Base-by-base conservation (phyloP, 495 filamentous ascomycete species). In the Chaetomium tenue region DNA sequence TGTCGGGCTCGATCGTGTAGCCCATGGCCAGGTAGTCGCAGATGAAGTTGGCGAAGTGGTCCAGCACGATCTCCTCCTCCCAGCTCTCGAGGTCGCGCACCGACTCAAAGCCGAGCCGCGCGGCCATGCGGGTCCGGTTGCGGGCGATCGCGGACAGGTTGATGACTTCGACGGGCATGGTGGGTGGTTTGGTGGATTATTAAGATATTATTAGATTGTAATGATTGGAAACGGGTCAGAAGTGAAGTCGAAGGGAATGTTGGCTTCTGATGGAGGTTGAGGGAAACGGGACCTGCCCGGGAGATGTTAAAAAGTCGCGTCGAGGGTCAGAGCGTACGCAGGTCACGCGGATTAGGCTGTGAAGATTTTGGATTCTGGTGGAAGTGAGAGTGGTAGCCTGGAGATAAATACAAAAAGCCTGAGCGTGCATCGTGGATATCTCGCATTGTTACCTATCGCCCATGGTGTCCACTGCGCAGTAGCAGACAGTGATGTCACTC, bases 1-100 rank as follows among this genome's bases (percentile, higher is more conserved):
- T 44, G 33, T 54, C 56, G 18, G 58, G 57, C 23, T 28, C 50
- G 26, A 65, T 28, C 0, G 63, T 55, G 50, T 60, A 60, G 0
- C 63, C 63, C 18, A 15, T 23, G 0, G 63, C 57, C 0, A 60
- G 63, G 57, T 61, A 65, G 50, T 65, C 63, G 57, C 63, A 61
- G 25, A 65, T 56, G 47, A 65, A 65, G 50, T 47, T 54, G 23
- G 63, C 56, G 28, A 65, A 60, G 28, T 65, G 63, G 63, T 65
- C 63, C 9, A 55, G 16, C 9, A 56, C 57, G 28, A 65, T 30
- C 15, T 44, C 57, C 23, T 56, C 50, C 40, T 65, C 63, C 63
- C 63, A 65, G n/a, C 18, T 18, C 13, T 53, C 40, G 40, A 65
- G 58, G 13, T 22, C 48, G 9, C 16, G 22, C 23, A 48, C 37